These are phyloP conservation scores for Tanozyma kutaoensis DNA, from an alignment of 805 yeast species.

Conservation along the genomic window DNA sequence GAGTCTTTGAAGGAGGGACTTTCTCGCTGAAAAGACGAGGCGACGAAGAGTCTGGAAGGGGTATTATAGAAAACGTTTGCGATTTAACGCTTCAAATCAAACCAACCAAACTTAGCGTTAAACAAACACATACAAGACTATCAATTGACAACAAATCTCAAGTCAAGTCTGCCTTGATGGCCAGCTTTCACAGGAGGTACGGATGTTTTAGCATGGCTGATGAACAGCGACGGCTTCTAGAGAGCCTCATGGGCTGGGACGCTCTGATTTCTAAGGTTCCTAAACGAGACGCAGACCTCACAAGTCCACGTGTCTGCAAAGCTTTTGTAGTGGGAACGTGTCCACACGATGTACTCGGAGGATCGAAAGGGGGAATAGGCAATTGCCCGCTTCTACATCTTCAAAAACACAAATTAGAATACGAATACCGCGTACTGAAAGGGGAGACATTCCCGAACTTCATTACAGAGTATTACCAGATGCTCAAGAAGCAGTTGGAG, in stretches of 20 bases:
- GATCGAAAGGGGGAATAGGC: conserved; percentile 77
- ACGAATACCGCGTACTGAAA: conserved; percentile 33
- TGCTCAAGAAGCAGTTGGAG: conserved; percentile 40
- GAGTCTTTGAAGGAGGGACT: no score
- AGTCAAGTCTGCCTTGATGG: no score
- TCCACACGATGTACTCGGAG: conserved; percentile 70
- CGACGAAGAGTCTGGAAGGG: no score
- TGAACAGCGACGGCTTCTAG: conserved; percentile 62
- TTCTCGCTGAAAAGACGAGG: no score
- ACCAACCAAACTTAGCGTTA: no score
- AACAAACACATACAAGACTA: no score
- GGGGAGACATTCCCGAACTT: conserved; percentile 35
- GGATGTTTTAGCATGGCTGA: conserved; percentile 38
- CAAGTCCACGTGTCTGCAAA: conserved; percentile 50
- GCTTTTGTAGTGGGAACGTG: conserved; percentile 76
- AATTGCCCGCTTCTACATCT: conserved; percentile 65
- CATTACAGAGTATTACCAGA: conserved; percentile 34
- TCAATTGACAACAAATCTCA: no score
- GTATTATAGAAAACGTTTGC: no score
- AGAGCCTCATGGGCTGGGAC: conserved; percentile 70
- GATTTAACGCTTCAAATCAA: no score
- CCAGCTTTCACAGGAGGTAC: no score
- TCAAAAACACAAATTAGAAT: conserved; percentile 61
- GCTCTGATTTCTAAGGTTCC: conserved; percentile 17
- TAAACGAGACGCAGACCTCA: conserved; percentile 27